Conservation (phyloP, 371 early-diverging fungal genomes). For the Umbelopsis sp. region DNA sequence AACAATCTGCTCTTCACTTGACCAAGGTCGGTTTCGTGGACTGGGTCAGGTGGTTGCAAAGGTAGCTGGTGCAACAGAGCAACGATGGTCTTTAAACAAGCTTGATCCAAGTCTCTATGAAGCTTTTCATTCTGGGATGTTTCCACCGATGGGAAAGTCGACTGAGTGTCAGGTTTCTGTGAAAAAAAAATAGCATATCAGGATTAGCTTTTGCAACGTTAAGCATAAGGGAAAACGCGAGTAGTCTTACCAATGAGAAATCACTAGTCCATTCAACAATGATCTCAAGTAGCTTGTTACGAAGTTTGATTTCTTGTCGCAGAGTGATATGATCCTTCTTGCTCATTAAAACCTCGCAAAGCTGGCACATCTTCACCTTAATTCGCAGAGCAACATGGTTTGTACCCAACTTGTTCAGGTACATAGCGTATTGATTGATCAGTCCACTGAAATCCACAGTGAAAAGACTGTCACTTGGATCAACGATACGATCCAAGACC, state of each 20-base stretch:
- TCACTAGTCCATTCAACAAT: constrained; percentile 91
- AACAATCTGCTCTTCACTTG: constrained; percentile 81
- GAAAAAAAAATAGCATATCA: background rate
- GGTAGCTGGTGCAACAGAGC: constrained; percentile 81
- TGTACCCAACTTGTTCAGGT: constrained; percentile 75
- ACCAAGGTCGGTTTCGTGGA: constrained; percentile 64
- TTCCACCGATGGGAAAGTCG: constrained; percentile 46
- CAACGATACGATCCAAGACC: constrained; percentile 82
- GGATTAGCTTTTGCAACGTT: background rate
- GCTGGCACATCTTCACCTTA: constrained; percentile 85
- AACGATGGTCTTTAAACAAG: constrained; percentile 84
- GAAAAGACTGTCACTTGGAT: constrained; percentile 66
- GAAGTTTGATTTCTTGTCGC: constrained; percentile 84
- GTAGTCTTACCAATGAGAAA: constrained; percentile 55
- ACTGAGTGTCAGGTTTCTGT: constrained; percentile 42
- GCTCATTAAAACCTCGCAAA: constrained; percentile 79
- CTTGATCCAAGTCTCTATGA: constrained; percentile 79
- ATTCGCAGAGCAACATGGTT: constrained; percentile 72
- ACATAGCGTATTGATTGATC: constrained; percentile 77
- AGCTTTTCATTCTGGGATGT: constrained; percentile 60
- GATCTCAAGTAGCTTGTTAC: constrained; percentile 82
- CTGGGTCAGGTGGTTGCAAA: constrained; percentile 75
- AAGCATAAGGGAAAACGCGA: background rate
- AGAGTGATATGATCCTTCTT: constrained; percentile 82
- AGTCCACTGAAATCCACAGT: constrained; percentile 83